Base-by-base conservation (phyloP, 2,329 filamentous ascomycete species). In the Chaetomium sp. region DNA sequence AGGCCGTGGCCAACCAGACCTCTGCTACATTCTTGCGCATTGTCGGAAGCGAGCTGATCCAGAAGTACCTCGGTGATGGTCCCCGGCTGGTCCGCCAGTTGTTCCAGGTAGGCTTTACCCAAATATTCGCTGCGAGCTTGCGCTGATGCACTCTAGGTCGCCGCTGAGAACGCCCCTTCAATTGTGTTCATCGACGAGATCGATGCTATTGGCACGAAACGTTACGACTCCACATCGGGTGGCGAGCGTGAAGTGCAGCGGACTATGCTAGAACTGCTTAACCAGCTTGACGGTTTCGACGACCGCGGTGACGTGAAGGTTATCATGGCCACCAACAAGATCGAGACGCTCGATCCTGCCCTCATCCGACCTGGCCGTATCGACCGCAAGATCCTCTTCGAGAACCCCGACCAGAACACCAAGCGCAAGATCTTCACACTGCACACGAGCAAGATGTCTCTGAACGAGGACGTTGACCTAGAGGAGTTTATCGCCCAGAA, bases 141-240 rank as follows among this genome's bases (percentile, higher is more conserved):
- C 31, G 21, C 72, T 78, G 64, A 78, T 65, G 47, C 31, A 49
- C 3, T 78, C 67, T 74, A 92, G 82, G 93, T 96, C 67, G 95
- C 95, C 35, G 94, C 93, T 3, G 96, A 99, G 77, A 95, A 99
- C 71, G 91, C 95, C 0, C 95, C 95, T 0, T 93, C 93, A 1
- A 99, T 99, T 72, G 94, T 99, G 25, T 99, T 99, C 79, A 99
- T 99, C 71, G 95, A 99, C 75, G 95, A 99, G 78, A 99, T 99
- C 73, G 95, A 99, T 75, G 96, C 95, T 45, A 98, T 99, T 69
- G 95, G 96, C 74, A 98, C 96, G 7, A 99, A 99, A 82, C 92
- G 95, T 75, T 99, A 99, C 79, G 95, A 99, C 50, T 97, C 93
- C 33, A 97, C 93, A 56, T 97, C 94, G 0, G 95, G 95, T 68